Conservation (phyloP, 2,329 filamentous ascomycete species). For the Colletotrichum liaoningense region DNA sequence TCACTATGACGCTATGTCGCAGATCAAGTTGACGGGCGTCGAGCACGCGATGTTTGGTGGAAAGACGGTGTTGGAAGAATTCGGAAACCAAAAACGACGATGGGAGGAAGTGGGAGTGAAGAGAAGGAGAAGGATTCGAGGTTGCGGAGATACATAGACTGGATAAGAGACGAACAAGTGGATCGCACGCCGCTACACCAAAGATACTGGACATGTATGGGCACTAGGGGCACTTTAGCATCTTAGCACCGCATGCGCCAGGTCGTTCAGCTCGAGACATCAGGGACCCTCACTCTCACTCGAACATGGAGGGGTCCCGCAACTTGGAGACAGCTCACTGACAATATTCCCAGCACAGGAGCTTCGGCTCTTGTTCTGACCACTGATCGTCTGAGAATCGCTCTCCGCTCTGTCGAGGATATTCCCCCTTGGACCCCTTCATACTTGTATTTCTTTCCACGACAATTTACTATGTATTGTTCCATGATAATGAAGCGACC, state of each 20-base stretch:
- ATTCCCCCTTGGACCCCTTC: not conserved
- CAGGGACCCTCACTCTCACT: not conserved
- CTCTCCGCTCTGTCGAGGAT: not conserved
- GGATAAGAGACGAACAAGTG: constrained; percentile 27
- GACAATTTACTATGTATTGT: not conserved
- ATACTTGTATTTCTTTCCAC: not conserved
- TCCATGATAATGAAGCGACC: not conserved
- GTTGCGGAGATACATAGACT: constrained; percentile 7
- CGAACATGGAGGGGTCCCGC: constrained; percentile 1
- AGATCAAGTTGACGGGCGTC: not conserved
- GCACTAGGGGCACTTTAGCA: not conserved
- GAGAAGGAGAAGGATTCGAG: not conserved
- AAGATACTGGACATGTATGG: not conserved
- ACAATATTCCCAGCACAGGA: not conserved
- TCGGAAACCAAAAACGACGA: not conserved
- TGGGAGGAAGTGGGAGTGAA: not conserved
- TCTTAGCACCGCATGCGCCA: not conserved
- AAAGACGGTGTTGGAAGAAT: not conserved
- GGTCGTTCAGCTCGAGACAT: constrained; percentile 20
- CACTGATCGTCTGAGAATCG: not conserved
- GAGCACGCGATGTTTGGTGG: constrained; percentile 10
- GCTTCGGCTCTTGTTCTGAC: not conserved
- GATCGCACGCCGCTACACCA: not conserved
- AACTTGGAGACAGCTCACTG: constrained; percentile 13
- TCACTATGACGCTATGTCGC: constrained; percentile 29